Percentiles rank a stretch among this genome's conserved stretches.
Evolutionary conservation across 495 filamentous ascomycete genomes (phyloP).

Genomic region (Penicillium verhagenii): DNA sequence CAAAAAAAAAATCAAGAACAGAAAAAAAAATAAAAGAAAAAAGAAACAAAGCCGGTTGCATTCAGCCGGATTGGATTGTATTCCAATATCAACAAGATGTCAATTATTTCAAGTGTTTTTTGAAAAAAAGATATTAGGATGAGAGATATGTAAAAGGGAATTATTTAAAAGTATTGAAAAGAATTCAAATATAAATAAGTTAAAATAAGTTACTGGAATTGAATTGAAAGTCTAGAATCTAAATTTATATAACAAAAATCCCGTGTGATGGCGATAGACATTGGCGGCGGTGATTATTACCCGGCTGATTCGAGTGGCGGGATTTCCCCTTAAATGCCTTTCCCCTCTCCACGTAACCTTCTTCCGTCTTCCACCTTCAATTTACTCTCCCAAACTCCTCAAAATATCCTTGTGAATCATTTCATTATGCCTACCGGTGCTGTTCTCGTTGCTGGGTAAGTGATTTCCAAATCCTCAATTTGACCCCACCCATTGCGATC

Average conservation of each 20-base stretch:
- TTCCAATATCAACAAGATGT: too few relatives aligned
- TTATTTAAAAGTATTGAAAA: too few relatives aligned
- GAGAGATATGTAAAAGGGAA: too few relatives aligned
- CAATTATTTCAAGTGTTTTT: too few relatives aligned
- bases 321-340: constrained; percentile 30
- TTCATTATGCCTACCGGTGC: constrained; percentile 75
- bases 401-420: not conserved
- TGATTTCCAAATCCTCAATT: too few relatives aligned
- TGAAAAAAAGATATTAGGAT: too few relatives aligned
- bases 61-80: not conserved
- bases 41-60: too few relatives aligned
- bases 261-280: constrained; percentile 13
- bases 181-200: too few relatives aligned
- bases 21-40: too few relatives aligned
- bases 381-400: not conserved
- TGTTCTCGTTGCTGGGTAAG: constrained; percentile 88
- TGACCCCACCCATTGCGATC: constrained; percentile 4
- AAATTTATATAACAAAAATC: too few relatives aligned
- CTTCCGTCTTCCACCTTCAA: not conserved
- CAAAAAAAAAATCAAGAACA: not conserved
- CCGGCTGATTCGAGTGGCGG: not conserved
- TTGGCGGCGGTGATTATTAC: constrained; percentile 6
- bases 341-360: constrained; percentile 13
- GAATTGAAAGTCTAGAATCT: too few relatives aligned
- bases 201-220: too few relatives aligned